These are phyloP conservation scores for Nevesoporus exiguus DNA, from an alignment of 768 basidiomycete species.

Conservation along the genomic window DNA sequence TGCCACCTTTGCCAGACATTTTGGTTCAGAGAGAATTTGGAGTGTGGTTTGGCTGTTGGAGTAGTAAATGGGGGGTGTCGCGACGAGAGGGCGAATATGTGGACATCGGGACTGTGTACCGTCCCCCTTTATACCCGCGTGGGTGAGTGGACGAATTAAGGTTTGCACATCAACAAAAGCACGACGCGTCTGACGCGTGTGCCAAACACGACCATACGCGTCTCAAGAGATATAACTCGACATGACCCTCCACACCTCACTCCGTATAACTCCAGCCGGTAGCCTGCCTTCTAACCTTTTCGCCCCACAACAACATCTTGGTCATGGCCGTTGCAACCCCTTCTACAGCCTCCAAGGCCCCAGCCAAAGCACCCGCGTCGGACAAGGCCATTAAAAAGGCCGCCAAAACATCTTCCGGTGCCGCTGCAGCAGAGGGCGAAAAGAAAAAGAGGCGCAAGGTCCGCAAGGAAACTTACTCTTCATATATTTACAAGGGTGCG, in stretches of 20 bases:
- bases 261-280: conserved; percentile 12
- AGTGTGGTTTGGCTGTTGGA: neutral
- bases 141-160: conserved; percentile 26
- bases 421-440: conserved; percentile 60
- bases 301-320: conserved; percentile 10
- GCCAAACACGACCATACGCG: conserved; percentile 41
- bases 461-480: conserved; percentile 90
- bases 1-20: conserved; percentile 45
- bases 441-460: conserved; percentile 89
- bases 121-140: conserved; percentile 29
- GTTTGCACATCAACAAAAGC: conserved; percentile 38
- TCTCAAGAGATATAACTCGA: conserved; percentile 19
- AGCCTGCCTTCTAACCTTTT: conserved; percentile 8
- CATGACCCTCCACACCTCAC: neutral
- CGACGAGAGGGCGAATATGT: conserved; percentile 9
- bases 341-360: conserved; percentile 41
- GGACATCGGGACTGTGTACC: neutral
- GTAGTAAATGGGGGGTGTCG: neutral
- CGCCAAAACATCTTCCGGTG: conserved; percentile 54
- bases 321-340: conserved; percentile 61
- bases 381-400: conserved; percentile 46
- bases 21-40: conserved; percentile 5
- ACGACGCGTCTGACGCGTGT: conserved; percentile 29
- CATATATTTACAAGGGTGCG: conserved; percentile 90
- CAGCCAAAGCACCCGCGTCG: conserved; percentile 39